A percentile compares a stretch with the other conserved stretches of the same genome.
Conservation (phyloP, 345 rosid genomes). For the Lumnitzera racemosa region DNA sequence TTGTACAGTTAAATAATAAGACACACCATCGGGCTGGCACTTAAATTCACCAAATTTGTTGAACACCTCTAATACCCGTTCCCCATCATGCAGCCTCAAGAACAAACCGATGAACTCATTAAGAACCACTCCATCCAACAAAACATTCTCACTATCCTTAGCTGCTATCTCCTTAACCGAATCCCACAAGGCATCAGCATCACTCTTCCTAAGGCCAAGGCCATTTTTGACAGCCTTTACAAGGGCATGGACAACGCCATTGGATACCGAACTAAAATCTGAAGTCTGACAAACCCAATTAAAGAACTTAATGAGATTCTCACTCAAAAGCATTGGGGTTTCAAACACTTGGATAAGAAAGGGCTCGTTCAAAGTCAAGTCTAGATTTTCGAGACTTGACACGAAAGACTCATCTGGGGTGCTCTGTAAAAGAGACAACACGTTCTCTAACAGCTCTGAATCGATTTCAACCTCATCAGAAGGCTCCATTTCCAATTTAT, state of each 20-base stretch:
- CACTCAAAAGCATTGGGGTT: constrained; percentile 40
- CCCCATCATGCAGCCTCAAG: constrained; percentile 58
- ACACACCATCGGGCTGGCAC: constrained; percentile 38
- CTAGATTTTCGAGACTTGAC: constrained; percentile 36
- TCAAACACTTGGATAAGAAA: constrained; percentile 50
- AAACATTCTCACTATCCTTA: constrained; percentile 12
- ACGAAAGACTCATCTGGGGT: constrained; percentile 50
- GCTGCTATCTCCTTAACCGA: constrained; percentile 50
- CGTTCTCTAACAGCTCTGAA: constrained; percentile 39
- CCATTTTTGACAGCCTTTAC: constrained; percentile 33
- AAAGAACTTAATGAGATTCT: constrained; percentile 53
- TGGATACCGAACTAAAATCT: constrained; percentile 21
- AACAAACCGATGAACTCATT: constrained; percentile 61
- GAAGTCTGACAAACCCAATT: constrained; percentile 41
- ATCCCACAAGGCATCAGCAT: constrained; percentile 66
- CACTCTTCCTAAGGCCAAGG: constrained; percentile 28
- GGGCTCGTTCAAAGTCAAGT: constrained; percentile 33
- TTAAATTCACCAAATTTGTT: constrained; percentile 48
- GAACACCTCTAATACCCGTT: constrained; percentile 68
- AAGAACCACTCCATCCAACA: constrained; percentile 39
- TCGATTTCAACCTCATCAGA: constrained; percentile 29
- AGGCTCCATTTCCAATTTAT: not conserved
- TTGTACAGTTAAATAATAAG: constrained; percentile 55
- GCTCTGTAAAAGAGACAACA: constrained; percentile 61
- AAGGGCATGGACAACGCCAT: constrained; percentile 36